Conservation (phyloP, 495 filamentous ascomycete species). For the Stereocaulon alpinum region DNA sequence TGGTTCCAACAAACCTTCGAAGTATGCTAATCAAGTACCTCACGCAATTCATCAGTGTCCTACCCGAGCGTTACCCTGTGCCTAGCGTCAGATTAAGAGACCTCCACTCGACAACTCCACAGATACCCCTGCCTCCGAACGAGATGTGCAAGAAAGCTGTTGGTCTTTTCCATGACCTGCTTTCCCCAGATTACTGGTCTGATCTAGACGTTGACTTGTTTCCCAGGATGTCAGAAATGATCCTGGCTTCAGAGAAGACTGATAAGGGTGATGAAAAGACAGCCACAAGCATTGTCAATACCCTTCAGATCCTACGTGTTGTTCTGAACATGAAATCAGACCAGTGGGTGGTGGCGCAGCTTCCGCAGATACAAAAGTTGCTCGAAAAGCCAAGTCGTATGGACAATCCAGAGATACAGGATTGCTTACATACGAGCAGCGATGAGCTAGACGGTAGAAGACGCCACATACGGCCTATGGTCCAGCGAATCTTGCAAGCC, state of each 20-base stretch:
- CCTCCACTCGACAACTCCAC: slow-evolving; percentile 32
- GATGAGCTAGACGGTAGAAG: slow-evolving; percentile 50
- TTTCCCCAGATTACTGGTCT: slow-evolving; percentile 82
- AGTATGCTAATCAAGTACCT: slow-evolving; percentile 82
- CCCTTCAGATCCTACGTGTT: slow-evolving; percentile 78
- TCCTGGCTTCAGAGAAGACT: slow-evolving; percentile 61
- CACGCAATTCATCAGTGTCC: slow-evolving; percentile 81
- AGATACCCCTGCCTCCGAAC: slow-evolving; percentile 42
- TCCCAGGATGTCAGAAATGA: slow-evolving; percentile 75
- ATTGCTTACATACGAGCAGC: slow-evolving; percentile 68
- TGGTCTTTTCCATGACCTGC: slow-evolving; percentile 68
- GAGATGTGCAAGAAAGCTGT: slow-evolving; percentile 83
- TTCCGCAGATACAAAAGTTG: slow-evolving; percentile 70
- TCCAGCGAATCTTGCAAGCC: slow-evolving; percentile 79
- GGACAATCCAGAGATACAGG: slow-evolving; percentile 82
- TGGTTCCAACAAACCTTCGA: slow-evolving; percentile 53
- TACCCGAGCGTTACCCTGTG: slow-evolving; percentile 72
- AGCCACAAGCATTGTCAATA: slow-evolving; percentile 78
- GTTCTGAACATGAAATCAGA: slow-evolving; percentile 76
- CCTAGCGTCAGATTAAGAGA: slow-evolving; percentile 58
- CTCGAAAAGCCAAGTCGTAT: slow-evolving; percentile 82
- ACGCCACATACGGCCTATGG: slow-evolving; percentile 51
- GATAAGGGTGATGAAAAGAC: slow-evolving; percentile 56
- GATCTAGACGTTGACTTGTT: slow-evolving; percentile 88
- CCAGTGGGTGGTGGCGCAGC: slow-evolving; percentile 75